These are phyloP conservation scores for Tolypocladium album DNA, from an alignment of 2,329 filamentous ascomycete species.

Conservation along the genomic window DNA sequence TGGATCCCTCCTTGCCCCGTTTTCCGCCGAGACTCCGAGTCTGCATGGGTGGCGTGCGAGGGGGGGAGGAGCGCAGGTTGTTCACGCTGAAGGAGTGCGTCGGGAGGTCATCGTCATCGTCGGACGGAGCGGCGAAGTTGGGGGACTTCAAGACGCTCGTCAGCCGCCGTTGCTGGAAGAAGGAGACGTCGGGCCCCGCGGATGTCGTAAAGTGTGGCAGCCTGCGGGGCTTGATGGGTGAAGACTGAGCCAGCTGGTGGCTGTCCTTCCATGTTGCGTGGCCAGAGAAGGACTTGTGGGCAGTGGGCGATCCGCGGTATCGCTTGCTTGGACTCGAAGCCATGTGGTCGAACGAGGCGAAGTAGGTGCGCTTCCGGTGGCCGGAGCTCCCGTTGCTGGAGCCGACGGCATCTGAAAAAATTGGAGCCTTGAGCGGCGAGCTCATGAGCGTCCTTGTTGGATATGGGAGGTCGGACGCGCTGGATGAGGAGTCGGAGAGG, in stretches of 20 bases:
- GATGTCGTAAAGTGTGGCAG: conserved; percentile 65
- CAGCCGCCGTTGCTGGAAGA: conserved; percentile 62
- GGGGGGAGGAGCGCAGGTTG: conserved; percentile 66
- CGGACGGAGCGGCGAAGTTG: conserved; percentile 53
- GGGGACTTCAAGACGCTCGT: conserved; percentile 50
- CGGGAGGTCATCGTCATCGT: conserved; percentile 79
- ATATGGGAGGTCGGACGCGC: conserved; percentile 66
- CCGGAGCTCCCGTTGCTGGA: conserved; percentile 58
- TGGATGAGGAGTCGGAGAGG: conserved; percentile 79
- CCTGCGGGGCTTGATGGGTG: conserved; percentile 68
- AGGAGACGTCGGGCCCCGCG: conserved; percentile 63
- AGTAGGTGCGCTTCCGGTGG: conserved; percentile 53
- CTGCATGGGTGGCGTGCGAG: conserved; percentile 67
- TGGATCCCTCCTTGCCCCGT: conserved; percentile 36
- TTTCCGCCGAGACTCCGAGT: conserved; percentile 35
- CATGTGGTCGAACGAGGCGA: conserved; percentile 44
- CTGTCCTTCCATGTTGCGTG: conserved; percentile 64
- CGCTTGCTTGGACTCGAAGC: conserved; percentile 56
- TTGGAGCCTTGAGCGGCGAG: conserved; percentile 70
- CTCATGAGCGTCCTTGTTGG: conserved; percentile 62
- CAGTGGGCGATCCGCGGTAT: conserved; percentile 50
- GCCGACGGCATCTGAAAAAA: conserved; percentile 75
- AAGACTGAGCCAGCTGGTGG: conserved; percentile 73
- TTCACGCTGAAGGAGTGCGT: conserved; percentile 60
- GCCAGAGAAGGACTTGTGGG: conserved; percentile 44